Percentiles rank a stretch among this genome's conserved stretches.
These are phyloP conservation scores for Vinca minor DNA, from an alignment of 257 asterid genomes.

Conservation along the genomic window DNA sequence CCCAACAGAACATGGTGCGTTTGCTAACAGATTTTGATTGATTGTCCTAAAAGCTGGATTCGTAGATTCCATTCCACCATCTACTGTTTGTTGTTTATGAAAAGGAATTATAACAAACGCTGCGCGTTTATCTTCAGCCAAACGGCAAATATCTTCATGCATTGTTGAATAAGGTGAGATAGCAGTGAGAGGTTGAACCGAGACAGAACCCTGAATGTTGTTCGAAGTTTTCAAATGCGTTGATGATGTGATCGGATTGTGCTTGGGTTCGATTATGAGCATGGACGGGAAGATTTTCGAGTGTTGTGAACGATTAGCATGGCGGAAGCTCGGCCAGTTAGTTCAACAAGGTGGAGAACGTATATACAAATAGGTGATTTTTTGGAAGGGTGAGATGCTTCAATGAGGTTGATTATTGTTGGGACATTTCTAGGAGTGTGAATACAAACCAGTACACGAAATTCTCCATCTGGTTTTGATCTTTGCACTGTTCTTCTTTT, in stretches of 20 bases:
- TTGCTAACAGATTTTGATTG: conserved; percentile 69
- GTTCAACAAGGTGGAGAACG: conserved; percentile 84
- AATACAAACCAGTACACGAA: conserved; percentile 52
- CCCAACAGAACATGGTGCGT: conserved; percentile 81
- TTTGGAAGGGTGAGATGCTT: conserved; percentile 68
- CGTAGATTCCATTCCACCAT: conserved; percentile 81
- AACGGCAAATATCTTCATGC: conserved; percentile 79
- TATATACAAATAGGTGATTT: conserved; percentile 64
- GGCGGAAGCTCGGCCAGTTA: conserved; percentile 91
- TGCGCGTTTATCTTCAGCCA: conserved; percentile 75
- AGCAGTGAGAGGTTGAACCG: conserved; percentile 70
- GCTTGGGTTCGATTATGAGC: conserved; percentile 78
- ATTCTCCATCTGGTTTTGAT: conserved; percentile 56
- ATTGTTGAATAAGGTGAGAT: conserved; percentile 90
- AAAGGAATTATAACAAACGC: conserved; percentile 70
- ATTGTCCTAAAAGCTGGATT: conserved; percentile 61
- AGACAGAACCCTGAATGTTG: conserved; percentile 44
- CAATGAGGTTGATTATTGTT: conserved; percentile 73
- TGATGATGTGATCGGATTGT: conserved; percentile 80
- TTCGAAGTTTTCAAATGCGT: conserved; percentile 82
- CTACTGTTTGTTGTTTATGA: conserved; percentile 92
- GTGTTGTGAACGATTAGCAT: conserved; percentile 83
- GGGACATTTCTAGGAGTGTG: conserved; percentile 87
- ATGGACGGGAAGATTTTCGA: conserved; percentile 44
- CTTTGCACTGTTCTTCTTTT: conserved; percentile 59